Evolutionary conservation across 208 protist genomes (phyloP), one percentile per base, ranked within the genome.

Genomic region (Wallacemonas sp.): DNA sequence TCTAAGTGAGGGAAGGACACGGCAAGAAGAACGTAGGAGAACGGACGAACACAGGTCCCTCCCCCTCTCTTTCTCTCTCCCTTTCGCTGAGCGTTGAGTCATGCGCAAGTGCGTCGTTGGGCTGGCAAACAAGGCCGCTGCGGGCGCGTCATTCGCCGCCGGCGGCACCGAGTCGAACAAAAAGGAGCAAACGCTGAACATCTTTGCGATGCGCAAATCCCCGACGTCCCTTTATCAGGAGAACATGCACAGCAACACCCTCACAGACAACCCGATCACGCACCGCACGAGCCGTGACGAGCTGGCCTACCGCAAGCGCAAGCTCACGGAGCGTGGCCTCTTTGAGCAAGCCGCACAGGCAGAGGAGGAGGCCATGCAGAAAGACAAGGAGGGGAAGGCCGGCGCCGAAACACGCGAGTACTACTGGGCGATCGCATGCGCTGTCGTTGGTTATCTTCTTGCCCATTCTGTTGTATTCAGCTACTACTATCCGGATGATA

Each of bases 241-340:
- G n/a, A 60, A 53, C 17, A 95, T 95, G 89, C 86, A 95, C 75
- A 92, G 85, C 79, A 95, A 92, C 78, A 91, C 85, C 4, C 73
- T 95, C 22, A 87, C 74, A 0, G 85, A 95, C 37, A 79, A 95
- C 71, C 85, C 89, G 34, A 70, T 92, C 26, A 95, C 89, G 6
- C 85, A 95, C 77, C 80, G 86, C 38, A 85, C 85, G 33, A 88
- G 73, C 57, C 77, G 84, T 45, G 79, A 92, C 58, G 89, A 95
- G 67, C 76, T 92, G 13, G 68, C 84, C 29, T 95, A 95, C 61
- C 83, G 85, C 21, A 86, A 89, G 60, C 85, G 89, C 21, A 90
- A 89, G 68, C 67, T 95, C 58, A 92, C 86, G 38, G 85, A 95
- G 74, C 76, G 89, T 1, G 89, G 89, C 3, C 75, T 89, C 62